Evolutionary conservation across 257 asterid species (phyloP).

Genomic region (Echites panduratus): DNA sequence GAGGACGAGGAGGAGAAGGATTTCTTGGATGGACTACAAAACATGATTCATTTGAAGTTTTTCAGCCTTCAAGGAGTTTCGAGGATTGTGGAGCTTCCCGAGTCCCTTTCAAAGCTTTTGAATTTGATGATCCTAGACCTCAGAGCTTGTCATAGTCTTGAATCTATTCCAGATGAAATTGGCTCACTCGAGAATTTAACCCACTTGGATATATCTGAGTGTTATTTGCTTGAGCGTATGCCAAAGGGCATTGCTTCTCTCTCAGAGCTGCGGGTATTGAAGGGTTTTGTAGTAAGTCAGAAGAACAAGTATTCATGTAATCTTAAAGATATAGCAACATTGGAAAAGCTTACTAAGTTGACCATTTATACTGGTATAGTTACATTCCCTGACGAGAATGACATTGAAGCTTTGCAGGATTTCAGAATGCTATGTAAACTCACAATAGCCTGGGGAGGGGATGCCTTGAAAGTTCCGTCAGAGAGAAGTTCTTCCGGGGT

Average conservation of each 20-base stretch:
- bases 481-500: background rate
- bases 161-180: conserved; percentile 30
- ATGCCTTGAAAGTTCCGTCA: background rate
- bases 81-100: conserved; percentile 29
- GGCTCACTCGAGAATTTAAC: conserved; percentile 22
- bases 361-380: conserved; percentile 29
- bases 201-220: conserved; percentile 49
- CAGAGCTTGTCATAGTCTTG: conserved; percentile 45
- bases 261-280: conserved; percentile 27
- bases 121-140: conserved; percentile 29
- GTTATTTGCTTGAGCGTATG: conserved; percentile 42
- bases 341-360: conserved; percentile 23
- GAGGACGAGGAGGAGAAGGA: conserved; percentile 27
- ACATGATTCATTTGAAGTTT: conserved; percentile 22
- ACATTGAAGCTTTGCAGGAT: conserved; percentile 14
- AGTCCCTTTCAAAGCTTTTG: conserved; percentile 22
- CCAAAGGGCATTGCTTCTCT: conserved; percentile 33
- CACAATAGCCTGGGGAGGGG: conserved; percentile 46
- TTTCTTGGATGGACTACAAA: conserved; percentile 25
- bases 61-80: conserved; percentile 51
- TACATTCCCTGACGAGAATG: conserved; percentile 15
- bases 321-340: conserved; percentile 25
- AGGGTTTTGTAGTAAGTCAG: conserved; percentile 36
- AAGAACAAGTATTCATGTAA: conserved; percentile 11
- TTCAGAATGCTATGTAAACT: conserved; percentile 27